Conservation (phyloP, 495 filamentous ascomycete species). For the Lichenothelia convexa region DNA sequence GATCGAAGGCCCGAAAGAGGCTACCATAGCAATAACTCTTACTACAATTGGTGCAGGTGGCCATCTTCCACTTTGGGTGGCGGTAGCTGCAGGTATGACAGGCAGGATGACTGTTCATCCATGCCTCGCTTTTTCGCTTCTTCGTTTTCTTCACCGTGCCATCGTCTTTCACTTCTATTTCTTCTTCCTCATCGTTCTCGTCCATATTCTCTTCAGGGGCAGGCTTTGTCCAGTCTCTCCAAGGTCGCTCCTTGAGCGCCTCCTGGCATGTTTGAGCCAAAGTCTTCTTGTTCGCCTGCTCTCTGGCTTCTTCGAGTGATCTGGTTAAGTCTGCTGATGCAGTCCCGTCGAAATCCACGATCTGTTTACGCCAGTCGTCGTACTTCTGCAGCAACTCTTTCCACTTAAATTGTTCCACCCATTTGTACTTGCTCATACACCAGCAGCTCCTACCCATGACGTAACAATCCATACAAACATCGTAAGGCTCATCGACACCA, state of each 20-base stretch:
- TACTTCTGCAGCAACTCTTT: slow-evolving; percentile 55
- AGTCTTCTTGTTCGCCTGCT: slow-evolving; percentile 46
- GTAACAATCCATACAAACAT: slow-evolving; percentile 95
- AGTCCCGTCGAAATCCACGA: slow-evolving; percentile 45
- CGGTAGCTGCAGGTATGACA: slow-evolving; percentile 71
- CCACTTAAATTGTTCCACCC: slow-evolving; percentile 90
- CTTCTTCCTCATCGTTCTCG: slow-evolving; percentile 20
- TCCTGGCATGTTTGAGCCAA: slow-evolving; percentile 82
- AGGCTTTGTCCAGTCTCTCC: slow-evolving; percentile 35
- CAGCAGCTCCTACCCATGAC: slow-evolving; percentile 80
- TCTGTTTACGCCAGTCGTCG: slow-evolving; percentile 60
- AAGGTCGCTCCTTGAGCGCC: slow-evolving; percentile 56
- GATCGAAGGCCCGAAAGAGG: slow-evolving; percentile 74
- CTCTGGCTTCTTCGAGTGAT: slow-evolving; percentile 46
- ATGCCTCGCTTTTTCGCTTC: slow-evolving; percentile 29
- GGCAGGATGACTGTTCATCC: slow-evolving; percentile 25
- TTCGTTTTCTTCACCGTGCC: slow-evolving; percentile 27
- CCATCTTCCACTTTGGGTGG: slow-evolving; percentile 65
- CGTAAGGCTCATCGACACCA: slow-evolving; percentile 41
- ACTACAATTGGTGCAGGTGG: slow-evolving; percentile 54
- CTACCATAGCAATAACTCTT: slow-evolving; percentile 73
- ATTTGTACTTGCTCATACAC: slow-evolving; percentile 67
- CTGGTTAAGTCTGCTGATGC: too few relatives aligned
- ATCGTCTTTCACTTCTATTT: slow-evolving; percentile 23
- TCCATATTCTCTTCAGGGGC: slow-evolving; percentile 12